Evolutionary conservation across 768 basidiomycete genomes (phyloP), one percentile per base, ranked within the genome.

Genomic region (Lepiota venenata): DNA sequence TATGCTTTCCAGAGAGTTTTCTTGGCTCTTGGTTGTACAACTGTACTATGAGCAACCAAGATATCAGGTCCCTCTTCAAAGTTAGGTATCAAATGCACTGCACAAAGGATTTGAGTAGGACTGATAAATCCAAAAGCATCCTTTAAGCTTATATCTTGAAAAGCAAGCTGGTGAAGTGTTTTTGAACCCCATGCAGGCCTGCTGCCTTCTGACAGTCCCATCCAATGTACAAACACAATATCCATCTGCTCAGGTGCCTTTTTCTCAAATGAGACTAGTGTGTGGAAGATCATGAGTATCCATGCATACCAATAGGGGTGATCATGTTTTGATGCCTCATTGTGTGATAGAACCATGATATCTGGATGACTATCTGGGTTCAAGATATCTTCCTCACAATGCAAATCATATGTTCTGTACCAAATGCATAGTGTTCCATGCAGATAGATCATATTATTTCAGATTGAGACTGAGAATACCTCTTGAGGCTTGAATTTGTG

Each of bases 381-480:
- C 35, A 77, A 57, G 0, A 58, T 42, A 44, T 78, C 74, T 55
- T 74, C 71, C 5, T 59, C 41, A 0, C 66, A 62, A 2, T 63
- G 64, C 14, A 71, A 40, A 55, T 75, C 69, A 58, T 75, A 77
- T 9, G 71, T 71, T 0, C 71, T 74, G 50, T 72, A 74, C 15
- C 32, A 18, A 32, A 47, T 12, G 1, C 27, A 14, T n/a, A 47
- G 15, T 15, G 29, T 32, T n/a, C 35, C 35, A 9, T 49, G 47
- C 5, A 25, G 2, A 5, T 63, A 76, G 32, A 73, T 63, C 22
- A 12, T 59, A 61, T 66, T 66, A 25, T 25, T 25, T 25, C 5
- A 5, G 5, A 25, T 25, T n/a, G n/a, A n/a, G n/a, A n/a, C n/a
- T n/a, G n/a, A n/a, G n/a, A n/a, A n/a, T n/a, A n/a, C n/a, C n/a